Evolutionary conservation across 495 filamentous ascomycete genomes (phyloP).

Genomic region (Talaromyces ruber): DNA sequence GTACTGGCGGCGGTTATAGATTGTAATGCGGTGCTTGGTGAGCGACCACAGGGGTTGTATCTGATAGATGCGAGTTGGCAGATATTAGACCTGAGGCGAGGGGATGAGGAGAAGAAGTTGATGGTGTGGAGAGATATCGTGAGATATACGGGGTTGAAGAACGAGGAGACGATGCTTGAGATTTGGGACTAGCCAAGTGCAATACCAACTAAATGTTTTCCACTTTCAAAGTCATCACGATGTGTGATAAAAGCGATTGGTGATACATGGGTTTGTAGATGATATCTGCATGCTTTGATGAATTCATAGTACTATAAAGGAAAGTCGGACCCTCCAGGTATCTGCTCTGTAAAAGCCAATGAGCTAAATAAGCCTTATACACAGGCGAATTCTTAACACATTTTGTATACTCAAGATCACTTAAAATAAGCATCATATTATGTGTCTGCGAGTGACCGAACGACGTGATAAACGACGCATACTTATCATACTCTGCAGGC

Average conservation of each 20-base stretch:
- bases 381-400: slow-evolving; percentile 17
- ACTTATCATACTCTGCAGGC: slow-evolving; percentile 13
- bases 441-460: slow-evolving; percentile 6
- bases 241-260: no score
- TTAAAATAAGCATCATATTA: slow-evolving; percentile 8
- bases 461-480: slow-evolving; percentile 18
- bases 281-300: neutral
- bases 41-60: slow-evolving; percentile 22
- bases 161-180: slow-evolving; percentile 25
- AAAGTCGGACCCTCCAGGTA: slow-evolving; percentile 1
- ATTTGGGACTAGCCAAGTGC: slow-evolving; percentile 16
- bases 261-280: neutral
- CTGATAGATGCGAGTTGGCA: slow-evolving; percentile 16
- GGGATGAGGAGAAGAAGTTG: slow-evolving; percentile 24
- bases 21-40: slow-evolving; percentile 14
- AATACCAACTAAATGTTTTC: neutral
- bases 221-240: no score
- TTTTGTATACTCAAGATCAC: slow-evolving; percentile 18
- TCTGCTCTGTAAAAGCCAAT: slow-evolving; percentile 13
- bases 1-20: slow-evolving; percentile 27
- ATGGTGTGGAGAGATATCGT: slow-evolving; percentile 24
- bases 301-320: neutral
- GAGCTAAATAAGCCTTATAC: slow-evolving; percentile 19
- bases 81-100: slow-evolving; percentile 20
- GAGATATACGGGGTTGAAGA: slow-evolving; percentile 20